Conservation (phyloP, 108 stramenopile genomes). For the Skeletonema marinoi region DNA sequence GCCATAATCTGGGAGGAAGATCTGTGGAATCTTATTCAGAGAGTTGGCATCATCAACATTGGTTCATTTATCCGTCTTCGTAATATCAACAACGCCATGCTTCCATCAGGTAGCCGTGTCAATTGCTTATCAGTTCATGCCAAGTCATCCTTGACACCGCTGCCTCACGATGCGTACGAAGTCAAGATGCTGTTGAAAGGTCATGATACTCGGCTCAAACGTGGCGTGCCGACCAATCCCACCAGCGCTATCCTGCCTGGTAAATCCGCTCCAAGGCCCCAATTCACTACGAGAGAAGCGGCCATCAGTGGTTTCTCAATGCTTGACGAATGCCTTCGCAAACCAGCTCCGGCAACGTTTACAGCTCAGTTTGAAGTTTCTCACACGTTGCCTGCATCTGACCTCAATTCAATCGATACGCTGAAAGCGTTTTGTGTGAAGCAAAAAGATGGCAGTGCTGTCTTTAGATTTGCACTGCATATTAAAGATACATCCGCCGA, state of each 20-base stretch:
- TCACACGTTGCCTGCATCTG: conserved; percentile 36
- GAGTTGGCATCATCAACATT: conserved; percentile 38
- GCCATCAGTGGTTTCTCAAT: conserved; percentile 5
- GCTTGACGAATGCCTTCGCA: conserved; percentile 36
- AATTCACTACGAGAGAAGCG: background rate
- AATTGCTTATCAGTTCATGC: conserved; percentile 51
- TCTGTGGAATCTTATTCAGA: conserved; percentile 70
- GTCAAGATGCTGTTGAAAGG: conserved; percentile 53
- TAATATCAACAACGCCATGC: conserved; percentile 58
- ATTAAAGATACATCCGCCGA: conserved; percentile 51
- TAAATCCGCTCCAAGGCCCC: conserved; percentile 1
- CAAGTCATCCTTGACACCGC: conserved; percentile 65
- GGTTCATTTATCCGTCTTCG: conserved; percentile 80
- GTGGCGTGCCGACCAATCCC: conserved; percentile 56
- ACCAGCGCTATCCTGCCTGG: conserved; percentile 55
- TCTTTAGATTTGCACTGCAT: conserved; percentile 50
- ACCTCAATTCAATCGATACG: conserved; percentile 12
- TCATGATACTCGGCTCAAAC: conserved; percentile 54
- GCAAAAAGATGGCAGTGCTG: conserved; percentile 29
- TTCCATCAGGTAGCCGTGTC: conserved; percentile 14
- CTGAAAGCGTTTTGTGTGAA: conserved; percentile 32
- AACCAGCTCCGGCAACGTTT: conserved; percentile 33
- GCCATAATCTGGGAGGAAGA: conserved; percentile 78
- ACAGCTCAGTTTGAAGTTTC: conserved; percentile 35
- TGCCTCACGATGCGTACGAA: conserved; percentile 70